A percentile compares a stretch with the other conserved stretches of the same genome.
phyloP scores from a whole-genome alignment of 345 rosid species.

The Aquilaria malaccensis region DNA sequence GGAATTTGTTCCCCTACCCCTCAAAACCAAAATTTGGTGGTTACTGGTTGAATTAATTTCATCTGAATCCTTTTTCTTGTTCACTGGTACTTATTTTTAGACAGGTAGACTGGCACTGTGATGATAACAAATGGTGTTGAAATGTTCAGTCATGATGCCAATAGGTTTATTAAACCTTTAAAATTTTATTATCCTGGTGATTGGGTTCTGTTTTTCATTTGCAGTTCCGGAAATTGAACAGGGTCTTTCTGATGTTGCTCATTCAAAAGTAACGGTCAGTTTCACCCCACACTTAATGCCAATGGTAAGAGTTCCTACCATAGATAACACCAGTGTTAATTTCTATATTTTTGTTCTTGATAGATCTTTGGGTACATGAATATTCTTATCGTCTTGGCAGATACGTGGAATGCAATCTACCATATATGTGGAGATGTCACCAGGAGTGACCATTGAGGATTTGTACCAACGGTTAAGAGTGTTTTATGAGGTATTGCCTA shows the following conservation, averaged over 20 bases:
- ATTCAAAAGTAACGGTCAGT: slow-evolving; percentile 74
- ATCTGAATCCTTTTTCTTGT: too few relatives aligned
- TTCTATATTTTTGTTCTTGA: slow-evolving; percentile 6
- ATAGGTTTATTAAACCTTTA: background rate
- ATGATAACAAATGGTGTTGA: background rate
- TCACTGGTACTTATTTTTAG: too few relatives aligned
- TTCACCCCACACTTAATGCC: slow-evolving; percentile 99
- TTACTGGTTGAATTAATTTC: too few relatives aligned
- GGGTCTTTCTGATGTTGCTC: slow-evolving; percentile 71
- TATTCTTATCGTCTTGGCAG: slow-evolving; percentile 26
- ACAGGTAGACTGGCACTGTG: too few relatives aligned
- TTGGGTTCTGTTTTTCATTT: slow-evolving; percentile 18
- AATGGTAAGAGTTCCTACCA: slow-evolving; percentile 47
- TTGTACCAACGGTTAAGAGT: slow-evolving; percentile 48
- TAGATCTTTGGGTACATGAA: background rate
- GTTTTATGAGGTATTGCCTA: slow-evolving; percentile 49
- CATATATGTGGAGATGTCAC: slow-evolving; percentile 77
- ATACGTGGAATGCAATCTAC: slow-evolving; percentile 97
- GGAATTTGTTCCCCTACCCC: too few relatives aligned
- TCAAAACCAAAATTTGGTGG: too few relatives aligned
- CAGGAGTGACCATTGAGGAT: slow-evolving; percentile 53
- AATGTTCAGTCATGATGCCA: background rate
- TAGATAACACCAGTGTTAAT: slow-evolving; percentile 1
- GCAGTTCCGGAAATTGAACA: slow-evolving; percentile 98
- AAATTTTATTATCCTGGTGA: background rate